Percentiles rank a stretch among this genome's conserved stretches.
phyloP scores from a whole-genome alignment of 179 eudicot genomes.

The Amaranthus tricolor region DNA sequence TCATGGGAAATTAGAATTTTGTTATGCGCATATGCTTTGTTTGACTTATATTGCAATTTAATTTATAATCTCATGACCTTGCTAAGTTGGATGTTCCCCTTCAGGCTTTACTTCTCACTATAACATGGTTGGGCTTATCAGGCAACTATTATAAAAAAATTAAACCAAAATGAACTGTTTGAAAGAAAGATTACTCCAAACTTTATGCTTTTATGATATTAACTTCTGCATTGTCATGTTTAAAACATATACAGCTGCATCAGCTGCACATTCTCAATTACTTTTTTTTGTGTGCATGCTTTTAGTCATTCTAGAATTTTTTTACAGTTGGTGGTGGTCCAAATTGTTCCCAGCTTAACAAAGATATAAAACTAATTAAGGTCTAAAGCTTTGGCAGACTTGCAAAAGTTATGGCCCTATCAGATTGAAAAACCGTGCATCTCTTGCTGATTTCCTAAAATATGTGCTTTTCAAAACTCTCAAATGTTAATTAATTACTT shows the following conservation, averaged over 20 bases:
- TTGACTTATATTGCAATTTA: constrained; percentile 1
- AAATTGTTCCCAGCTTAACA: neutral
- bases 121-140: neutral
- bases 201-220: neutral
- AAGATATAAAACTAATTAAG: neutral
- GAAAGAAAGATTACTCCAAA: constrained; percentile 5
- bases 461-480: neutral
- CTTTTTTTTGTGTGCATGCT: neutral
- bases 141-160: neutral
- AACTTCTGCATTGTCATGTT: neutral
- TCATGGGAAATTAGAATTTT: neutral
- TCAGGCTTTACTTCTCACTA: neutral
- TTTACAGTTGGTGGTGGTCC: neutral
- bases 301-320: neutral
- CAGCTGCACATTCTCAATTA: neutral
- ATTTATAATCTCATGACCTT: neutral
- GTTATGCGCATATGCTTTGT: neutral
- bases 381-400: neutral
- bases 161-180: neutral
- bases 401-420: neutral
- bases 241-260: neutral
- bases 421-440: neutral
- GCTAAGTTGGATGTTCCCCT: neutral
- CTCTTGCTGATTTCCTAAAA: neutral
- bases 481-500: neutral